A percentile compares a stretch with the other conserved stretches of the same genome.
Evolutionary conservation across 176 grass and related monocot species (phyloP).

Genomic region (Canna indica): DNA sequence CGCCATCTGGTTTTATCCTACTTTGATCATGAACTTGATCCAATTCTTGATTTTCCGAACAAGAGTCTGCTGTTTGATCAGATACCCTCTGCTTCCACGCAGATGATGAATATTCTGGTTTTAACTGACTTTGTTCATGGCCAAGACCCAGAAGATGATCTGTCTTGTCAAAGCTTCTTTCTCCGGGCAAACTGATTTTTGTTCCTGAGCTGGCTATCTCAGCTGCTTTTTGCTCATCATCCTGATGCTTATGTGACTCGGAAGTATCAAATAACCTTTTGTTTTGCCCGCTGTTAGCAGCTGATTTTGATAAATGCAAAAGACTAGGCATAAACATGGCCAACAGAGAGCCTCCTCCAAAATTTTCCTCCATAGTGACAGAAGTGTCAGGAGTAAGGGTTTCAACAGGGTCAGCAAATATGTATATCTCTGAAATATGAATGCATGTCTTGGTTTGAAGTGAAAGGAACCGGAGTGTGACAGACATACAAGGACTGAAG

Average conservation of each 20-base stretch:
- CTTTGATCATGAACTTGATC: not conserved
- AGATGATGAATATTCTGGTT: slow-evolving; percentile 11
- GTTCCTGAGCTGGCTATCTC: slow-evolving; percentile 12
- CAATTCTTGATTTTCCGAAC: not conserved
- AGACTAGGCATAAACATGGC: slow-evolving; percentile 74
- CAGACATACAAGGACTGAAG: slow-evolving; percentile 49
- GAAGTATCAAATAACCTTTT: slow-evolving; percentile 28
- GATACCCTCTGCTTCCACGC: slow-evolving; percentile 18
- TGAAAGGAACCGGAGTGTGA: slow-evolving; percentile 73
- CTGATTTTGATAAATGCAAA: slow-evolving; percentile 67
- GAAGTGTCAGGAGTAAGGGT: slow-evolving; percentile 14
- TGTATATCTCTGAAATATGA: slow-evolving; percentile 82
- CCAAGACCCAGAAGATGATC: slow-evolving; percentile 12
- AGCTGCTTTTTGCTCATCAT: slow-evolving; percentile 1
- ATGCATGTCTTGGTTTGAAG: slow-evolving; percentile 71
- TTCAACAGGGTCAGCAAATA: slow-evolving; percentile 69
- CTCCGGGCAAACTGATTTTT: slow-evolving; percentile 10
- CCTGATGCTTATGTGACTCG: slow-evolving; percentile 12
- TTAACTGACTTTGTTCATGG: slow-evolving; percentile 19
- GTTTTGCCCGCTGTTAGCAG: slow-evolving; percentile 39
- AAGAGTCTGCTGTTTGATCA: slow-evolving; percentile 20
- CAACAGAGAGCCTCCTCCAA: slow-evolving; percentile 55
- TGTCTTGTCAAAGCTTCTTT: slow-evolving; percentile 7
- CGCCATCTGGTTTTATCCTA: not conserved
- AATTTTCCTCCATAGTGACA: slow-evolving; percentile 29